phyloP scores from a whole-genome alignment of 148 eudicot species.

The Fagopyrum homotropicum region DNA sequence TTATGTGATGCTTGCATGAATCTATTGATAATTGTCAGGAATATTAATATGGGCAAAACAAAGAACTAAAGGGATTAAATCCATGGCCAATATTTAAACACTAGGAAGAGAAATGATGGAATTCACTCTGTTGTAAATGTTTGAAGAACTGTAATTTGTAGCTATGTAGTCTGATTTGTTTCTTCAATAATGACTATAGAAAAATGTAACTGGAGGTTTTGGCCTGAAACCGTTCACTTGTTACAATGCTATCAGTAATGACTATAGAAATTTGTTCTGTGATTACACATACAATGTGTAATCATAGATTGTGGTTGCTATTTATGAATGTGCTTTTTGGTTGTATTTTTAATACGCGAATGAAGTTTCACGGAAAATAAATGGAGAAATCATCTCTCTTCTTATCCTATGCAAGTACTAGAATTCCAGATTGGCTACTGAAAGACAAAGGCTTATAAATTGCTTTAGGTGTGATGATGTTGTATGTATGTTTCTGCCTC shows the following conservation, averaged over 20 bases:
- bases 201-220: conserved; percentile 94
- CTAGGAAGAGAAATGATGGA: background rate
- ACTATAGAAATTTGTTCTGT: background rate
- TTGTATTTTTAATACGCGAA: background rate
- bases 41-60: background rate
- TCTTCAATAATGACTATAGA: conserved; percentile 63
- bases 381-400: too few species aligned
- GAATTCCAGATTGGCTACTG: too few species aligned
- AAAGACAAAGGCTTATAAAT: too few species aligned
- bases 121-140: background rate
- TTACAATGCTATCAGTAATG: conserved; percentile 70
- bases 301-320: background rate
- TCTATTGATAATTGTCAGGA: background rate
- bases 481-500: too few species aligned
- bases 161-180: too few species aligned
- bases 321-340: background rate
- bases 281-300: background rate
- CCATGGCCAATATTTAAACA: background rate
- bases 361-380: background rate
- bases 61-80: background rate
- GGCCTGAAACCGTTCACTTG: conserved; percentile 91
- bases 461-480: too few species aligned
- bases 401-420: too few species aligned
- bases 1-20: background rate
- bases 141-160: background rate